A percentile compares a stretch with the other conserved stretches of the same genome.
Conservation (phyloP, 2,329 filamentous ascomycete species). For the Stachybotrys chartarum region DNA sequence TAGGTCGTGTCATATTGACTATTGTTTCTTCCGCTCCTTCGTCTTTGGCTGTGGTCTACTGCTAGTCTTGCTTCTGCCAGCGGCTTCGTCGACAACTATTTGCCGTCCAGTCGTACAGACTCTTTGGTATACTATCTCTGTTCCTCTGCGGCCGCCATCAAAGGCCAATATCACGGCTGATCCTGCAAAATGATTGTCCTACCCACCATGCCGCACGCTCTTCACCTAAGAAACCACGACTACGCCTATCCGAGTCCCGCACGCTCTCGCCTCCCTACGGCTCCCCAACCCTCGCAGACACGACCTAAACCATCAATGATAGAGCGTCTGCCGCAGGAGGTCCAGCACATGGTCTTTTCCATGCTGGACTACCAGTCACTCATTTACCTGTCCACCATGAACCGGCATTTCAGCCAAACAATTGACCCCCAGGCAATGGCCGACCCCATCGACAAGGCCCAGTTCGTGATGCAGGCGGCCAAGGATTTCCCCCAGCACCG, state of each 20-base stretch:
- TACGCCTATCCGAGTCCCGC: conserved; percentile 2
- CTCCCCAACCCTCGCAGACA: conserved; percentile 5
- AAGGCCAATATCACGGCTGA: conserved; percentile 2
- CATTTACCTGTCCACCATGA: conserved; percentile 29
- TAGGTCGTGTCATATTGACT: neutral
- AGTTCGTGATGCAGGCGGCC: conserved; percentile 33
- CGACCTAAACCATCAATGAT: conserved; percentile 16
- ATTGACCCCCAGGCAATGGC: conserved; percentile 27
- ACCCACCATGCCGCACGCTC: conserved; percentile 11
- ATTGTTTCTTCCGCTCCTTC: neutral
- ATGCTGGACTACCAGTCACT: conserved; percentile 33
- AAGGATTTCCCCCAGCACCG: conserved; percentile 33
- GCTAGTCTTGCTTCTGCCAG: neutral
- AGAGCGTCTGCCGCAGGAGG: conserved; percentile 24
- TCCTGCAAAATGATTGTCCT: conserved; percentile 19
- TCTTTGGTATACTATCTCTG: neutral
- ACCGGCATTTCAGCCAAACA: conserved; percentile 22
- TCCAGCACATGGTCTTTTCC: conserved; percentile 25
- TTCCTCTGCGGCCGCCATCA: neutral
- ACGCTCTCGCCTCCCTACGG: conserved; percentile 6
- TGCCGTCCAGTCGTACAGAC: too few relatives aligned
- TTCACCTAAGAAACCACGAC: conserved; percentile 10
- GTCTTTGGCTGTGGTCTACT: neutral
- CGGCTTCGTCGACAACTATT: neutral
- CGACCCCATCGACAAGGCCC: conserved; percentile 25